Evolutionary conservation across 1,284 basidiomycete genomes (phyloP).

Genomic region (Golubevia sp.): DNA sequence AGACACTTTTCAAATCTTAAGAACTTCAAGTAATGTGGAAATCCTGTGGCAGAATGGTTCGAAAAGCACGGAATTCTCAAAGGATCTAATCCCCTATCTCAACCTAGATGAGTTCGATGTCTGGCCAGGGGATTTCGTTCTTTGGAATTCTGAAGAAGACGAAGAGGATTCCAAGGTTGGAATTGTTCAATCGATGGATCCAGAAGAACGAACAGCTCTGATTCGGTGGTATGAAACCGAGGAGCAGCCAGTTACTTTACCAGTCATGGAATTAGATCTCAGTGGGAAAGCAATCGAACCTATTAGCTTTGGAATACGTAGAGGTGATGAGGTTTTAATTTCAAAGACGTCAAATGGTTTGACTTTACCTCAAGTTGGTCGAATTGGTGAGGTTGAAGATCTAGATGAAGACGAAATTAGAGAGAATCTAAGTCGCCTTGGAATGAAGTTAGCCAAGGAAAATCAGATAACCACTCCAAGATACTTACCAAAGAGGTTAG

Average conservation of each 20-base stretch:
- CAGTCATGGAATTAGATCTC: constrained; percentile 26
- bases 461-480: neutral
- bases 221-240: constrained; percentile 25
- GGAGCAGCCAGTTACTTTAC: constrained; percentile 28
- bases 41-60: constrained; percentile 87
- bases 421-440: neutral
- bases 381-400: constrained; percentile 11
- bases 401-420: neutral
- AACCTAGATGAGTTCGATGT: constrained; percentile 62
- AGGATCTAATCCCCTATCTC: constrained; percentile 76
- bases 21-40: constrained; percentile 73
- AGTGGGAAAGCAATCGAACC: constrained; percentile 37
- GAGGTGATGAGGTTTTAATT: constrained; percentile 38
- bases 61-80: constrained; percentile 68
- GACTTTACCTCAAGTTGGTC: constrained; percentile 1
- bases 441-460: neutral
- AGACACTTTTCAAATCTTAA: constrained; percentile 65
- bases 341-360: constrained; percentile 14
- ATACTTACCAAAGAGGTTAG: neutral
- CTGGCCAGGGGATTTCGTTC: constrained; percentile 55
- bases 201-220: constrained; percentile 29
- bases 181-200: constrained; percentile 37
- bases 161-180: constrained; percentile 12
- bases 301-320: constrained; percentile 28
- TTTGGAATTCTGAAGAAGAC: no score